Percentiles rank a stretch among this genome's conserved stretches.
These are phyloP conservation scores for Acrodontium crateriforme DNA, from an alignment of 2,329 filamentous ascomycete species.

Conservation along the genomic window DNA sequence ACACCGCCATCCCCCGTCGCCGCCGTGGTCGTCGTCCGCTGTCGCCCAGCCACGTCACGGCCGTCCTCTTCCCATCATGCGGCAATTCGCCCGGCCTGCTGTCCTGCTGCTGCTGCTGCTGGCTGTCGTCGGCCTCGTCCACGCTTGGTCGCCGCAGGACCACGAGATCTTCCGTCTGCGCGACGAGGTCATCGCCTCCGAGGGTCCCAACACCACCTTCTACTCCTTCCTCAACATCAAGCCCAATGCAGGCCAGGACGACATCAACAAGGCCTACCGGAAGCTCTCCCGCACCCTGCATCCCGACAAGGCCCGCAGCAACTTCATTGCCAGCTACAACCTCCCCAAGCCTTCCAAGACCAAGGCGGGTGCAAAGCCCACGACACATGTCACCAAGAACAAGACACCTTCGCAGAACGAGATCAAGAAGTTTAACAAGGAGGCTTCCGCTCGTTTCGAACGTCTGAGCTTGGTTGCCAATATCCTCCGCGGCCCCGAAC, in stretches of 20 bases:
- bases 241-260: conserved; percentile 61
- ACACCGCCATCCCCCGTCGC: no score
- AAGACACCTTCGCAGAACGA: conserved; percentile 62
- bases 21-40: no score
- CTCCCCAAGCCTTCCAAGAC: conserved; percentile 31
- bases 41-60: no score
- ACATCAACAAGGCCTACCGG: conserved; percentile 88
- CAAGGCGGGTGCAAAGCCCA: conserved; percentile 38
- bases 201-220: conserved; percentile 72
- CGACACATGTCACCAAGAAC: conserved; percentile 49
- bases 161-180: conserved; percentile 94
- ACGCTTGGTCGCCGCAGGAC: conserved; percentile 84
- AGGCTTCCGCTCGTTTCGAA: conserved; percentile 69
- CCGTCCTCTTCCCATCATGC: no score
- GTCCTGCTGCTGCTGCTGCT: conserved; percentile 52
- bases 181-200: conserved; percentile 65
- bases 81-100: conserved; percentile 47
- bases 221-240: conserved; percentile 81
- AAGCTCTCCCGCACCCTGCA: conserved; percentile 73
- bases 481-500: conserved; percentile 65
- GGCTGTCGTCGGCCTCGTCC: conserved; percentile 46
- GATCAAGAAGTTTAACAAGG: conserved; percentile 64
- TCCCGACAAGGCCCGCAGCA: conserved; percentile 88
- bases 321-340: conserved; percentile 58
- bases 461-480: conserved; percentile 73